A percentile compares a stretch with the other conserved stretches of the same genome.
Conservation (phyloP, 331 rosid species). For the Pyracantha coccinea region DNA sequence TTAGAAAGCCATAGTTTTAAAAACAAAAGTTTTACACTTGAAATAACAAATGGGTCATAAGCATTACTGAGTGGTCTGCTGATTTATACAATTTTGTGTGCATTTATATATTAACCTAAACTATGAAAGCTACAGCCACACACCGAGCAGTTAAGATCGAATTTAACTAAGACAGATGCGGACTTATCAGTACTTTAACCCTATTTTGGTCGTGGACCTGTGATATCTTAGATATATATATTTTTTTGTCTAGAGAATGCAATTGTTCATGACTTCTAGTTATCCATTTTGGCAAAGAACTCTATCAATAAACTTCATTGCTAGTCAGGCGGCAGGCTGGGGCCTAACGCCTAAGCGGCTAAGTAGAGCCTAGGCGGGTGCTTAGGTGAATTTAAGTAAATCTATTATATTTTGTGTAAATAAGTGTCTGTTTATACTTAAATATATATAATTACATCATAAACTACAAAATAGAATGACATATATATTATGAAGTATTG, state of each 20-base stretch:
- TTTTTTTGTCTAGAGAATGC: neutral
- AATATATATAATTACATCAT: too few relatives aligned
- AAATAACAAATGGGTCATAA: neutral
- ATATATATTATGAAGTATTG: too few relatives aligned
- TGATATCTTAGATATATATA: neutral
- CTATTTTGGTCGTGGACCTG: neutral
- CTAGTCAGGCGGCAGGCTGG: too few relatives aligned
- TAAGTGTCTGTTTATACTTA: too few relatives aligned
- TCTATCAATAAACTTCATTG: neutral
- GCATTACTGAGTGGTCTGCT: neutral
- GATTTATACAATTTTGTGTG: neutral
- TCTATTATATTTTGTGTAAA: too few relatives aligned
- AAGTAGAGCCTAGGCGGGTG: too few relatives aligned
- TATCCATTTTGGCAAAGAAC: neutral
- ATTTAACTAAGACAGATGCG: neutral
- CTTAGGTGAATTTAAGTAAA: too few relatives aligned
- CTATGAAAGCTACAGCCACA: neutral
- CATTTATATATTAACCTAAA: neutral
- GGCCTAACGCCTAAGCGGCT: too few relatives aligned
- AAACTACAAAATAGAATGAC: too few relatives aligned
- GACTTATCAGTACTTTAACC: neutral
- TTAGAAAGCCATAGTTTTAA: neutral
- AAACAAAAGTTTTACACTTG: neutral
- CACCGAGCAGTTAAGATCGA: neutral
- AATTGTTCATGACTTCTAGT: neutral